Base-by-base conservation (phyloP, 2,329 filamentous ascomycete genomes). In the Plectosphaerella plurivora region DNA sequence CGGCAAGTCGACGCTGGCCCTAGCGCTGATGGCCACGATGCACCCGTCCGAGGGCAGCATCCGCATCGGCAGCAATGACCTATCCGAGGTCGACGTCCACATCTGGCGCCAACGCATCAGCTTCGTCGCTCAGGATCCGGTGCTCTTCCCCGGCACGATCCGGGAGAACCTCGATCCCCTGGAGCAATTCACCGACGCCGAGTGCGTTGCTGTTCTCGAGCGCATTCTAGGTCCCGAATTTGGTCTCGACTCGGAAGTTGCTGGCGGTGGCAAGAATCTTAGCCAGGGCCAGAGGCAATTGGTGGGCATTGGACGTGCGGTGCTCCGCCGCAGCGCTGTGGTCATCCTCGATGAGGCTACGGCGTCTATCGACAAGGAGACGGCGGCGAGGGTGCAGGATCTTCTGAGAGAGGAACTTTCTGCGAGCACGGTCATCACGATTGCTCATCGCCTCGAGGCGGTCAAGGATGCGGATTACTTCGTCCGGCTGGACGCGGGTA, bases 1-100 rank as follows among this genome's bases (percentile, higher is more conserved):
- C 0, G 91, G 91, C 15, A 97, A 97, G 70, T 92, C 87, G 25
- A 96, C 91, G 0, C 72, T 86, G 2, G 82, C 82, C 2, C 76
- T 85, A 28, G 78, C 79, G 3, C 71, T 86, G 1, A 73, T 84
- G 0, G 79, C 76, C 3, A 83, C 81, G 0, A 72, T 84, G 42
- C 72, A 76, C 1, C 79, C 82, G 0, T 65, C 65, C 2, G 63
- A 66, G 1, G 82, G 83, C 1, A 64, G 62, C n/a, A 75, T 86
- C 45, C 73, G 65, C 18, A 78, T 86, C 51, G 83, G 83, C 45
- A 67, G 62, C 49, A 61, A 83, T 5, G 74, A 84, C 53, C 73
- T 86, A 3, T 68, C 77, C 0, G 59, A 63, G 4, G 72, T 86
- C 7, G 71, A 84, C 58, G 80, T 83, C 16, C 76, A 80, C 36